These are phyloP conservation scores for Ascosphaera apis DNA, from an alignment of 2,329 filamentous ascomycete genomes.

Conservation along the genomic window DNA sequence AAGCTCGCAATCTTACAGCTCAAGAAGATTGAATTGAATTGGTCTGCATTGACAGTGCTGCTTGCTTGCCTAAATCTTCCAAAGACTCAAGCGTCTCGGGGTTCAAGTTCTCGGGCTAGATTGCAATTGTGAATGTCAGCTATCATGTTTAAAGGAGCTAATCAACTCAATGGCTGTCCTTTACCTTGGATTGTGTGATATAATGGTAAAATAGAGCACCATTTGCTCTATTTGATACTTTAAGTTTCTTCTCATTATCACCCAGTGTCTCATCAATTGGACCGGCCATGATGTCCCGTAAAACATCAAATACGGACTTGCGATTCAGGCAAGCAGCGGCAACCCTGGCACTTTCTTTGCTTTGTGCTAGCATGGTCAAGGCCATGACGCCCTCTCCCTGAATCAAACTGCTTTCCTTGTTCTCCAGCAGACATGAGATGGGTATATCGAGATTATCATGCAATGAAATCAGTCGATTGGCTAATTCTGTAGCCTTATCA, in stretches of 20 bases:
- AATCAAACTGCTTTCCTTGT: slow-evolving; percentile 25
- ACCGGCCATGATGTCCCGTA: background rate
- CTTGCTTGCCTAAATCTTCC: too few species aligned
- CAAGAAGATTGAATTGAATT: too few species aligned
- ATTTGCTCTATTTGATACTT: background rate
- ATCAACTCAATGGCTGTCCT: too few species aligned
- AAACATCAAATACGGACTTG: background rate
- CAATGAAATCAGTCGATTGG: slow-evolving; percentile 12
- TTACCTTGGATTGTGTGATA: background rate
- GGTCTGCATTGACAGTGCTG: too few species aligned
- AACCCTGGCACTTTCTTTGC: slow-evolving; percentile 9
- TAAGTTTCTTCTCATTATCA: background rate
- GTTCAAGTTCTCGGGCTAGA: too few species aligned
- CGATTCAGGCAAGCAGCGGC: background rate
- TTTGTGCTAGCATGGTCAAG: slow-evolving; percentile 22
- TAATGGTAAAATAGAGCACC: background rate
- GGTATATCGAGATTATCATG: slow-evolving; percentile 17
- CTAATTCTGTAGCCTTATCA: slow-evolving; percentile 8
- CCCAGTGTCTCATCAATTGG: background rate
- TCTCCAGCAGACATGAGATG: slow-evolving; percentile 20
- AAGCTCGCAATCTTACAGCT: too few species aligned
- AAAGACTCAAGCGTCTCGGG: too few species aligned
- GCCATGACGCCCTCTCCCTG: slow-evolving; percentile 27
- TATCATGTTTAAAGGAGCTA: too few species aligned
- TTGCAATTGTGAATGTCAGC: too few species aligned